Evolutionary conservation across 2,329 filamentous ascomycete genomes (phyloP).

Genomic region (Talaromyces sp.): DNA sequence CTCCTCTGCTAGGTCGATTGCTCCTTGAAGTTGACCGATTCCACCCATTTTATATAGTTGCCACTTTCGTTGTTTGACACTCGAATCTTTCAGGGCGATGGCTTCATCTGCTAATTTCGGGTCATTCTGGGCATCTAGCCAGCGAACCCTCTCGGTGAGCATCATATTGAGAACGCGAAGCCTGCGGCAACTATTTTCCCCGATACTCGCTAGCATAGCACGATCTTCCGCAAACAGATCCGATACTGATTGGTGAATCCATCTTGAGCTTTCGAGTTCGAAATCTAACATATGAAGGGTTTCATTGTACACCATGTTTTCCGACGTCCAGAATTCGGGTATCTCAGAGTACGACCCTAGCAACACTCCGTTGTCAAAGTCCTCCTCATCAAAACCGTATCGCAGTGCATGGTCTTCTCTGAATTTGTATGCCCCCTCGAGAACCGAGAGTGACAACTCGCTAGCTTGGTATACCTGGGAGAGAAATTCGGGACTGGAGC

Average conservation of each 20-base stretch:
- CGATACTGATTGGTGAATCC: conserved; percentile 34
- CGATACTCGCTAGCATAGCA: conserved; percentile 47
- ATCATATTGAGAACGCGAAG: conserved; percentile 59
- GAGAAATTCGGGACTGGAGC: conserved; percentile 49
- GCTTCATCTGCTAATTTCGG: conserved; percentile 51
- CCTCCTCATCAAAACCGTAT: conserved; percentile 71
- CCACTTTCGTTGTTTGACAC: conserved; percentile 45
- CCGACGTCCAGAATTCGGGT: conserved; percentile 83
- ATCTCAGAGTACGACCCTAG: conserved; percentile 65
- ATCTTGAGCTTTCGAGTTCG: conserved; percentile 43
- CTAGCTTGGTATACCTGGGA: conserved; percentile 65
- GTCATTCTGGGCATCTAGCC: conserved; percentile 55
- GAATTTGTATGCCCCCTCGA: conserved; percentile 67
- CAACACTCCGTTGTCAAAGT: conserved; percentile 65
- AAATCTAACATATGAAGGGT: conserved; percentile 41
- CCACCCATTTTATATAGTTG: conserved; percentile 49
- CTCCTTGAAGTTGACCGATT: conserved; percentile 57
- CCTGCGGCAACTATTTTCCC: conserved; percentile 52
- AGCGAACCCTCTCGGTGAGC: conserved; percentile 59
- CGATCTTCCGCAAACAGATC: conserved; percentile 36
- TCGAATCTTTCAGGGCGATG: conserved; percentile 45
- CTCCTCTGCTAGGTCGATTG: conserved; percentile 61
- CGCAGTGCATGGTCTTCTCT: conserved; percentile 65
- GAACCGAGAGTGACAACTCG: conserved; percentile 66
- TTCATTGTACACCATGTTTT: conserved; percentile 39